phyloP scores from a whole-genome alignment of 2,329 filamentous ascomycete species.

The Penicillium sp. region DNA sequence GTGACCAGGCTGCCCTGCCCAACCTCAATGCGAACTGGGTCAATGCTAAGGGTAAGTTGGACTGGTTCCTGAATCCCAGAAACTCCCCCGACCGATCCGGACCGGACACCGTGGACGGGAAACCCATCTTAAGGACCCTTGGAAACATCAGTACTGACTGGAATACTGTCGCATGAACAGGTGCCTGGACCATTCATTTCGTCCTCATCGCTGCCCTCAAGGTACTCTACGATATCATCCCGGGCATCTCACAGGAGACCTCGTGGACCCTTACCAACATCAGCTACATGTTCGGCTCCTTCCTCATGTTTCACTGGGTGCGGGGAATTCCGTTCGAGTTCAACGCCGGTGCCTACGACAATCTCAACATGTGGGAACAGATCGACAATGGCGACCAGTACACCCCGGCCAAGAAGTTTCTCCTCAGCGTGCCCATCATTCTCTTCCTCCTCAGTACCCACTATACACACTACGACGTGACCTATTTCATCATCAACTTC shows the following conservation, averaged over 20 bases:
- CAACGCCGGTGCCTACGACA: conserved; percentile 97
- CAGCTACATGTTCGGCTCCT: conserved; percentile 97
- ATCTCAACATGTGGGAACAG: conserved; percentile 99
- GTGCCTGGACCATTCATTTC: conserved; percentile 96
- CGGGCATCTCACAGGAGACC: conserved; percentile 92
- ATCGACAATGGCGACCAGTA: conserved; percentile 99
- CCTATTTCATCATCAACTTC: conserved; percentile 97
- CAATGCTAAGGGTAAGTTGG: conserved; percentile 83
- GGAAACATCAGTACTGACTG: conserved; percentile 15
- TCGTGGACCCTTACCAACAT: conserved; percentile 99
- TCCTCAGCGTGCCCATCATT: conserved; percentile 87
- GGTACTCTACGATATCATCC: conserved; percentile 94
- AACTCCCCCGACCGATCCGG: conserved; percentile 4
- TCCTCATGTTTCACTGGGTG: conserved; percentile 99
- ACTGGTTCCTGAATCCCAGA: not conserved
- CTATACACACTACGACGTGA: conserved; percentile 96
- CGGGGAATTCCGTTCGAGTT: conserved; percentile 98
- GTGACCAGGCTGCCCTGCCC: conserved; percentile 87
- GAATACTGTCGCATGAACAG: conserved; percentile 46
- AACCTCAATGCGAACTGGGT: conserved; percentile 99
- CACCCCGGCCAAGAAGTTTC: conserved; percentile 96
- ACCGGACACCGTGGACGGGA: conserved; percentile 10
- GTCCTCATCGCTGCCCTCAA: conserved; percentile 88
- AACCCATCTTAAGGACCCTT: conserved; percentile 3
- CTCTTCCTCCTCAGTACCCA: conserved; percentile 96